A percentile compares a stretch with the other conserved stretches of the same genome.
Evolutionary conservation across 257 asterid species (phyloP).

Genomic region (Buddleja alternifolia): DNA sequence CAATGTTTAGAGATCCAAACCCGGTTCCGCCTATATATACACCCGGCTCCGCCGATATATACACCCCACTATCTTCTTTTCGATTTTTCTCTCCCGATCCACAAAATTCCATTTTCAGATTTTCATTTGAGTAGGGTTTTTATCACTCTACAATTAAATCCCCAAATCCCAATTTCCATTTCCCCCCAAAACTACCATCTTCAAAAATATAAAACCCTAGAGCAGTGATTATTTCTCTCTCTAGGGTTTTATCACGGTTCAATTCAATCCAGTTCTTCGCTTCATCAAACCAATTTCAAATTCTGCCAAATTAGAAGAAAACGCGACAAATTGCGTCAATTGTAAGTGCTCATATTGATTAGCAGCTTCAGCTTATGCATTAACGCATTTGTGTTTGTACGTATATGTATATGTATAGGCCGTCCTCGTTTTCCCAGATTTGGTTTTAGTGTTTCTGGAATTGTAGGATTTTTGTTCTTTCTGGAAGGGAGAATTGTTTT

Average conservation of each 20-base stretch:
- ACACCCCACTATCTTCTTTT: too few species aligned
- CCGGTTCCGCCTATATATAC: too few species aligned
- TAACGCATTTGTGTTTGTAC: slow-evolving; percentile 6
- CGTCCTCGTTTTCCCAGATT: slow-evolving; percentile 20
- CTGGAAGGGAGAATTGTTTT: neutral
- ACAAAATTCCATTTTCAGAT: slow-evolving; percentile 31
- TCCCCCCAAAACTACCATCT: slow-evolving; percentile 36
- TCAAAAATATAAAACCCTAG: slow-evolving; percentile 39
- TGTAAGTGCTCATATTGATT: slow-evolving; percentile 33
- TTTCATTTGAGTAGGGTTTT: slow-evolving; percentile 44
- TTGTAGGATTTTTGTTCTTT: slow-evolving; percentile 42
- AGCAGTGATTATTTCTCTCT: slow-evolving; percentile 36
- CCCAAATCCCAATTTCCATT: slow-evolving; percentile 28
- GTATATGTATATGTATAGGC: neutral
- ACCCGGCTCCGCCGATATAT: slow-evolving; percentile 33
- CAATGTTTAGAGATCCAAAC: too few species aligned
- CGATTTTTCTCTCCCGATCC: slow-evolving; percentile 26
- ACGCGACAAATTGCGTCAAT: slow-evolving; percentile 27
- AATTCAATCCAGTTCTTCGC: slow-evolving; percentile 27
- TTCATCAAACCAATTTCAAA: neutral
- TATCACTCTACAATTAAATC: slow-evolving; percentile 30
- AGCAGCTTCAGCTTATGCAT: slow-evolving; percentile 1
- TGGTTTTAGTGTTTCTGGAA: slow-evolving; percentile 31
- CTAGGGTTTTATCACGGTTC: slow-evolving; percentile 40
- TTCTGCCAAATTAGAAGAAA: slow-evolving; percentile 26